phyloP scores from a whole-genome alignment of 371 early-diverging fungal species.

The Rhizomucor pusillus region DNA sequence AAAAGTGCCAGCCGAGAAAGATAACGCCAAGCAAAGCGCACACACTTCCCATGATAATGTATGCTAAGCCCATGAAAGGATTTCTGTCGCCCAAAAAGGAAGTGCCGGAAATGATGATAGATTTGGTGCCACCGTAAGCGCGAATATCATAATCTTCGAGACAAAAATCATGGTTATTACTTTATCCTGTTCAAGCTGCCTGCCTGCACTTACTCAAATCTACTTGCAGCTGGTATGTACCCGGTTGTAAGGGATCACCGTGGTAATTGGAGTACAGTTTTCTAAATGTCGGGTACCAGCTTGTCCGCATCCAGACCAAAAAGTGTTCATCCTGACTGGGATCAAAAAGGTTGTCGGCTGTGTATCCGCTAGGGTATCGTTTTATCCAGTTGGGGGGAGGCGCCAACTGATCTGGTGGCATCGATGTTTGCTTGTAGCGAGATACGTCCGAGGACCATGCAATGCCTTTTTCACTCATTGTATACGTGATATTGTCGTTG shows the following conservation, averaged over 20 bases:
- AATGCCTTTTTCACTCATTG: constrained; percentile 63
- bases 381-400: constrained; percentile 71
- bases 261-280: constrained; percentile 80
- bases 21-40: constrained; percentile 86
- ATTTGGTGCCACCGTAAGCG: constrained; percentile 90
- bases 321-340: constrained; percentile 77
- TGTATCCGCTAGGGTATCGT: constrained; percentile 48
- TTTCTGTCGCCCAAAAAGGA: constrained; percentile 95
- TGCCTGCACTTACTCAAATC: constrained; percentile 52
- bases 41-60: constrained; percentile 85
- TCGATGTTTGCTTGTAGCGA: constrained; percentile 52
- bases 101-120: constrained; percentile 90
- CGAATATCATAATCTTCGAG: constrained; percentile 84
- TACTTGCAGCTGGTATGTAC: constrained; percentile 56
- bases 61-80: constrained; percentile 92
- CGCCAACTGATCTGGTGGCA: constrained; percentile 34
- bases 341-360: constrained; percentile 49
- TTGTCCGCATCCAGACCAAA: constrained; percentile 94
- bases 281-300: constrained; percentile 88
- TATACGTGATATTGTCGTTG: constrained; percentile 23
- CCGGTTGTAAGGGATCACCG: constrained; percentile 42
- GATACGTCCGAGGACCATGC: constrained; percentile 80
- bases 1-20: constrained; percentile 87
- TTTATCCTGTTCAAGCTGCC: no score
- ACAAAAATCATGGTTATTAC: no score